Conservation (phyloP, 2,329 filamentous ascomycete genomes). For the Ceratocystis colombiana region DNA sequence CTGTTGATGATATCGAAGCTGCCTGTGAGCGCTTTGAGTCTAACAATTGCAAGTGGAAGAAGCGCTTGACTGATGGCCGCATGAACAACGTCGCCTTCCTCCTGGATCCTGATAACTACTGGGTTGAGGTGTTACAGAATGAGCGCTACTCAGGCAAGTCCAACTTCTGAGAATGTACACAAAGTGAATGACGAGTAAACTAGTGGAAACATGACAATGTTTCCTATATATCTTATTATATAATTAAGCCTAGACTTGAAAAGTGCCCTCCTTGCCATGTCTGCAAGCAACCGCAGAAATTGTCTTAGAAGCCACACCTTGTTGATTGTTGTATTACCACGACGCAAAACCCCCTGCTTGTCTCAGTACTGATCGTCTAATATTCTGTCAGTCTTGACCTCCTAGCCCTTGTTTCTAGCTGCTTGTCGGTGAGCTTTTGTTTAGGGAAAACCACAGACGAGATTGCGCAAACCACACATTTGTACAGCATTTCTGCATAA, state of each 20-base stretch:
- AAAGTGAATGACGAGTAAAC: slow-evolving; percentile 32
- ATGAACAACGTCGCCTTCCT: slow-evolving; percentile 95
- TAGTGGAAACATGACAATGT: slow-evolving; percentile 6
- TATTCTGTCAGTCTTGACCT: not conserved
- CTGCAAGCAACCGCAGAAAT: not conserved
- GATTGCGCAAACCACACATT: slow-evolving; percentile 21
- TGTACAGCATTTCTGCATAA: slow-evolving; percentile 24
- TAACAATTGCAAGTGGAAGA: slow-evolving; percentile 80
- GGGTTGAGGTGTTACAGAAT: slow-evolving; percentile 73
- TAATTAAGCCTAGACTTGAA: not conserved
- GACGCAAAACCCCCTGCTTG: not conserved
- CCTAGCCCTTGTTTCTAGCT: not conserved
- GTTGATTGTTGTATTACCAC: not conserved
- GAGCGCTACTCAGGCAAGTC: slow-evolving; percentile 49
- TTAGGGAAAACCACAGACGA: slow-evolving; percentile 20
- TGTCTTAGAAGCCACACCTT: not conserved
- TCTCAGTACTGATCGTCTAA: not conserved
- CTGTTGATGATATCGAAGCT: slow-evolving; percentile 78
- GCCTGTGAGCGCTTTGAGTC: slow-evolving; percentile 81
- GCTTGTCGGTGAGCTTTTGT: not conserved
- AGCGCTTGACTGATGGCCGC: slow-evolving; percentile 77
- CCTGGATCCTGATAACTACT: slow-evolving; percentile 78
- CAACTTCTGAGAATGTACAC: slow-evolving; percentile 38
- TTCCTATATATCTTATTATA: not conserved
- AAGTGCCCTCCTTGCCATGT: not conserved